Evolutionary conservation across 2,329 filamentous ascomycete genomes (phyloP).

Genomic region (Lachnellula subtilissima): DNA sequence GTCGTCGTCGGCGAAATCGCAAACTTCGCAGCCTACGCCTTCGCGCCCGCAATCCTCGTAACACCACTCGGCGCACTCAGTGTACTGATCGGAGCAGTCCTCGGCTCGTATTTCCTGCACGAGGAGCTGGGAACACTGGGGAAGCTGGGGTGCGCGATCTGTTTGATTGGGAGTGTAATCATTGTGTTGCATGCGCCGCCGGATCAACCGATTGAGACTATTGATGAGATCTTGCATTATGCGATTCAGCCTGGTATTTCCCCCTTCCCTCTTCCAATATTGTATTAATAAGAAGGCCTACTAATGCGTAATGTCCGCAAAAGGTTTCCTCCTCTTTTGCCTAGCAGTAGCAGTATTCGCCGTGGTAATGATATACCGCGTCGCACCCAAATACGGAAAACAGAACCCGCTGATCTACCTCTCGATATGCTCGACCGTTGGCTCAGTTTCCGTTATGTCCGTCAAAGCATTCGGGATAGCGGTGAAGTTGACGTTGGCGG

Average conservation of each 20-base stretch:
- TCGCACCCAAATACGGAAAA: slow-evolving; percentile 85
- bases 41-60: slow-evolving; percentile 96
- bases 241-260: slow-evolving; percentile 77
- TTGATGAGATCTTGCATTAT: slow-evolving; percentile 87
- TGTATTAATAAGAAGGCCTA: neutral
- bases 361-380: slow-evolving; percentile 90
- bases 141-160: slow-evolving; percentile 92
- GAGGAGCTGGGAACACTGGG: slow-evolving; percentile 88
- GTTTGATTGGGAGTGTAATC: slow-evolving; percentile 90
- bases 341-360: slow-evolving; percentile 76
- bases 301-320: neutral
- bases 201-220: slow-evolving; percentile 83
- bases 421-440: slow-evolving; percentile 95
- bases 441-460: slow-evolving; percentile 97
- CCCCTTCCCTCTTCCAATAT: neutral
- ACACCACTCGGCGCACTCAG: slow-evolving; percentile 91
- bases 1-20: slow-evolving; percentile 91
- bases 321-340: slow-evolving; percentile 88
- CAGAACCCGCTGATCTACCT: slow-evolving; percentile 95
- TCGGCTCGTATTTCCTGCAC: slow-evolving; percentile 90
- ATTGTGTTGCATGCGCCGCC: slow-evolving; percentile 96
- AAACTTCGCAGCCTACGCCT: slow-evolving; percentile 97
- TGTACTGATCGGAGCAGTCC: slow-evolving; percentile 88
- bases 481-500: slow-evolving; percentile 86
- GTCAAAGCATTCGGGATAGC: slow-evolving; percentile 98